Percentiles rank a stretch among this genome's conserved stretches.
Evolutionary conservation across 805 yeast genomes (phyloP).

Genomic region (Hanseniaspora mollemarum): DNA sequence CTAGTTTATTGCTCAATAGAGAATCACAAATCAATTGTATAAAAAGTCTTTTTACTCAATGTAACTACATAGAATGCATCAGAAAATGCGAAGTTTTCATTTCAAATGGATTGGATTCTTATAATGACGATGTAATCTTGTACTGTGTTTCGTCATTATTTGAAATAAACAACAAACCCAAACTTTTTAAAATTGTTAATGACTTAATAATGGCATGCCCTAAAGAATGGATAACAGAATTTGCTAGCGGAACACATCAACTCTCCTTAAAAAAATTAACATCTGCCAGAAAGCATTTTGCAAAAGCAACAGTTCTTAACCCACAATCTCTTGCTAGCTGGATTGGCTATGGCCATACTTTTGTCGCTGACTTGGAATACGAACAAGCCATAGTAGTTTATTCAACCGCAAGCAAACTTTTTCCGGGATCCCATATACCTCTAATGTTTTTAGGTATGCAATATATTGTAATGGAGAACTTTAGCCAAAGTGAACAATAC

Average conservation of each 20-base stretch:
- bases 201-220: slow-evolving; percentile 78
- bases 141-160: slow-evolving; percentile 71
- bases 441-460: slow-evolving; percentile 91
- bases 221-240: slow-evolving; percentile 73
- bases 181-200: slow-evolving; percentile 69
- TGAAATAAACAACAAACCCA: slow-evolving; percentile 74
- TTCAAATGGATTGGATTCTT: slow-evolving; percentile 44
- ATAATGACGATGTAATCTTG: slow-evolving; percentile 62
- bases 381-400: slow-evolving; percentile 97
- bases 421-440: slow-evolving; percentile 85
- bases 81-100: slow-evolving; percentile 54
- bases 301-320: slow-evolving; percentile 76
- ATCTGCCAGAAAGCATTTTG: slow-evolving; percentile 79
- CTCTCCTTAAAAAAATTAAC: slow-evolving; percentile 56
- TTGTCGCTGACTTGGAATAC: slow-evolving; percentile 96
- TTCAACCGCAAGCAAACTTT: slow-evolving; percentile 85
- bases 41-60: slow-evolving; percentile 58
- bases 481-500: slow-evolving; percentile 77
- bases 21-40: slow-evolving; percentile 62
- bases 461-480: slow-evolving; percentile 75
- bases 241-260: slow-evolving; percentile 85
- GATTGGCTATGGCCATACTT: slow-evolving; percentile 97
- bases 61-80: slow-evolving; percentile 67
- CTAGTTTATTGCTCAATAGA: slow-evolving; percentile 52
- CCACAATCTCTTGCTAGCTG: slow-evolving; percentile 92